Percentiles rank a stretch among this genome's conserved stretches.
phyloP scores from a whole-genome alignment of 768 basidiomycete genomes.

The Mycena vulgaris region DNA sequence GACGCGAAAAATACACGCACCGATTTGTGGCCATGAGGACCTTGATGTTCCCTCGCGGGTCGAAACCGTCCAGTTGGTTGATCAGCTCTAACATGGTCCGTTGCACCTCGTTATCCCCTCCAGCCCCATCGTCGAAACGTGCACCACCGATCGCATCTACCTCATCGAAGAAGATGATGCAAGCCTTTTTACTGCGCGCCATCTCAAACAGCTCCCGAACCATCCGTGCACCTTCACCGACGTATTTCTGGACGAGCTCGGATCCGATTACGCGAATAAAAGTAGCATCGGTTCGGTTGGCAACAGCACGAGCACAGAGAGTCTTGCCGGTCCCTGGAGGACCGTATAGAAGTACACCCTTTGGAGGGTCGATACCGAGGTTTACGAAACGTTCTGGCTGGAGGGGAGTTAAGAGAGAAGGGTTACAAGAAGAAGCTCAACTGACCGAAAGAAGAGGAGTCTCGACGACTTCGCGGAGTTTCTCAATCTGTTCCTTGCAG shows the following conservation, averaged over 20 bases:
- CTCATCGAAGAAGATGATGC: constrained; percentile 99
- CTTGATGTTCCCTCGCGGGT: constrained; percentile 99
- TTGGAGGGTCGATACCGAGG: constrained; percentile 98
- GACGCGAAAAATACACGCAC: constrained; percentile 57
- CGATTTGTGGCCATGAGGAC: constrained; percentile 99
- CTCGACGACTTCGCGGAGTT: constrained; percentile 98
- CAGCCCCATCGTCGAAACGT: constrained; percentile 97
- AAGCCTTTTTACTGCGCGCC: constrained; percentile 98
- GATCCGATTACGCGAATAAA: constrained; percentile 99
- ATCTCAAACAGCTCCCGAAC: constrained; percentile 99
- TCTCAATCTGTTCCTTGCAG: constrained; percentile 99
- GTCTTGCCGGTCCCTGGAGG: constrained; percentile 99
- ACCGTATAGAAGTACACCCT: constrained; percentile 96
- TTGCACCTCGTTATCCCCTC: constrained; percentile 99
- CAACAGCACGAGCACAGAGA: constrained; percentile 97
- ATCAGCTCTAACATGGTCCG: constrained; percentile 99
- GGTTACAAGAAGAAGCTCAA: constrained; percentile 26
- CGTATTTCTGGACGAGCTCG: constrained; percentile 99
- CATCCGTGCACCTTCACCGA: constrained; percentile 99
- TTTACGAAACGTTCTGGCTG: constrained; percentile 99
- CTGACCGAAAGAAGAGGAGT: constrained; percentile 93
- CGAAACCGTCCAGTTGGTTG: constrained; percentile 98
- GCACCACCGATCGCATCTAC: constrained; percentile 99
- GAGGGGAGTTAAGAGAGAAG: constrained; percentile 35
- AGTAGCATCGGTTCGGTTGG: constrained; percentile 98